These are phyloP conservation scores for Osmanthus fragrans DNA, from an alignment of 257 asterid species.

Conservation along the genomic window DNA sequence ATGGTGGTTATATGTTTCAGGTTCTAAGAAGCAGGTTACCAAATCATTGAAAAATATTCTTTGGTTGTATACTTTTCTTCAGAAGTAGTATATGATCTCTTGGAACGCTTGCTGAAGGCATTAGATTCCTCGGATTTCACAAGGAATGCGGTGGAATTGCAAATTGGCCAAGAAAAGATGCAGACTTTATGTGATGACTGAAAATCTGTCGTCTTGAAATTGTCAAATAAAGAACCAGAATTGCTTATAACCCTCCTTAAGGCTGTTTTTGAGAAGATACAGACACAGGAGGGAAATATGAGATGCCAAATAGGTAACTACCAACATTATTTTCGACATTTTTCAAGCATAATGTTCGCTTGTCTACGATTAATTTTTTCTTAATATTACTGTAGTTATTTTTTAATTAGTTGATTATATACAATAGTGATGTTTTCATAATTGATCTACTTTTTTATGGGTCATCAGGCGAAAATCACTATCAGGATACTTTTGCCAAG, in stretches of 20 bases:
- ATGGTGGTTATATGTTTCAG: constrained; percentile 36
- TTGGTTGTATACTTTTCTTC: constrained; percentile 64
- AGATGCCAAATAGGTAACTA: constrained; percentile 46
- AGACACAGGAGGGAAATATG: constrained; percentile 29
- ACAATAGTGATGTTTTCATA: not conserved
- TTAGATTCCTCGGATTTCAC: constrained; percentile 42
- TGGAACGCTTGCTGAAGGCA: constrained; percentile 69
- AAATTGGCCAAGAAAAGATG: constrained; percentile 16
- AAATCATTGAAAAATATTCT: constrained; percentile 60
- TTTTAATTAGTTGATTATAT: not conserved
- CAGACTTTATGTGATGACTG: constrained; percentile 54
- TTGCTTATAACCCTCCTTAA: constrained; percentile 55
- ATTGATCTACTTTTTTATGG: constrained; percentile 4
- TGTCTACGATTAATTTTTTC: not conserved
- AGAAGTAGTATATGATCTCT: constrained; percentile 59
- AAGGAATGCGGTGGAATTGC: constrained; percentile 33
- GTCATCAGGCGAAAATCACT: constrained; percentile 44
- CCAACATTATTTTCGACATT: not conserved
- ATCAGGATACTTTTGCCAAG: constrained; percentile 25
- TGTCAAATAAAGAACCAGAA: constrained; percentile 73
- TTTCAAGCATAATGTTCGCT: not conserved
- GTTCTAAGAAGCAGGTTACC: constrained; percentile 61
- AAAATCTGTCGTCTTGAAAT: constrained; percentile 65
- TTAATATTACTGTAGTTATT: not conserved
- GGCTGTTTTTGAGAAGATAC: constrained; percentile 71